Conservation (phyloP, 768 basidiomycete species). For the Amanita muscaria region DNA sequence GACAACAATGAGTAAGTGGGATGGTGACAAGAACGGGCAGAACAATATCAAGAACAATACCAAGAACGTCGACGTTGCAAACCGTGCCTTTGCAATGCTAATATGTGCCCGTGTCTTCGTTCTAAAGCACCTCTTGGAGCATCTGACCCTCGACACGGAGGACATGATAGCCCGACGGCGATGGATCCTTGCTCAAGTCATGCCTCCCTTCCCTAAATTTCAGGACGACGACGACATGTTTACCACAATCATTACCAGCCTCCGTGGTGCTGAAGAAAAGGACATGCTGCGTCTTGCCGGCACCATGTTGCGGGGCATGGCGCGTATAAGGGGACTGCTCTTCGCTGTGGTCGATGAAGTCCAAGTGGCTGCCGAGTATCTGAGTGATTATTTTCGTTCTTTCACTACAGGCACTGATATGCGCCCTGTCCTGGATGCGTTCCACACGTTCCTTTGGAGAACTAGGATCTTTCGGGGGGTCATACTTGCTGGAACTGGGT, state of each 20-base stretch:
- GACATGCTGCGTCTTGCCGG: slow-evolving; percentile 6
- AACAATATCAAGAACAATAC: not conserved
- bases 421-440: slow-evolving; percentile 9
- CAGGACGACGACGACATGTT: slow-evolving; percentile 7
- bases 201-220: not conserved
- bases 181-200: slow-evolving; percentile 1
- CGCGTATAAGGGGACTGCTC: not conserved
- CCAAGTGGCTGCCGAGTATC: slow-evolving; percentile 10
- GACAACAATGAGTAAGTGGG: slow-evolving; percentile 10
- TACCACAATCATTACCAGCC: slow-evolving; percentile 4
- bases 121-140: slow-evolving; percentile 8
- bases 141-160: slow-evolving; percentile 4
- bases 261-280: slow-evolving; percentile 4
- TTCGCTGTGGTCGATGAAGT: slow-evolving; percentile 13
- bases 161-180: slow-evolving; percentile 5
- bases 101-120: slow-evolving; percentile 11
- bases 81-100: slow-evolving; percentile 11
- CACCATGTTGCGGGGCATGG: slow-evolving; percentile 1
- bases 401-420: slow-evolving; percentile 7
- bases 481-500: slow-evolving; percentile 10
- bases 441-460: slow-evolving; percentile 7
- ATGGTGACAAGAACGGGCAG: slow-evolving; percentile 2
- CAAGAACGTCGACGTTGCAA: slow-evolving; percentile 7
- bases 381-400: slow-evolving; percentile 8
- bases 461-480: slow-evolving; percentile 9